Evolutionary conservation across 371 early-diverging fungal genomes (phyloP).

Genomic region (Dichotomocladium elegans): DNA sequence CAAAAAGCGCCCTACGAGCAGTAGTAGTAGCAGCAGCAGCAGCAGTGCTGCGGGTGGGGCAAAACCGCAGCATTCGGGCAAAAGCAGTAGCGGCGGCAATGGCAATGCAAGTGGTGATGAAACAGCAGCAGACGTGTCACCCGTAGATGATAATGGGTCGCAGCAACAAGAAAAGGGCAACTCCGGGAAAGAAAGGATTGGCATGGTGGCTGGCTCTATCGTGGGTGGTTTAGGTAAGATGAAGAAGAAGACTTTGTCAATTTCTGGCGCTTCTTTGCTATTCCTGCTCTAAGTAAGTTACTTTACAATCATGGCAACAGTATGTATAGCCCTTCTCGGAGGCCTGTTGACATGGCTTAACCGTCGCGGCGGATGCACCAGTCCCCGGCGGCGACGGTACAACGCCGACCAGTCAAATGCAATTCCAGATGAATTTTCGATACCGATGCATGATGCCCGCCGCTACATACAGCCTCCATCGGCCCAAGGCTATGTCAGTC

Average conservation of each 20-base stretch:
- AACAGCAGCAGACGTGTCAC: neutral
- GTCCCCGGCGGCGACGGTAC: neutral
- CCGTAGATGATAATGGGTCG: neutral
- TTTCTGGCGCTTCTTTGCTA: too few relatives aligned
- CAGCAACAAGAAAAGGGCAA: neutral
- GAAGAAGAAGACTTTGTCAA: neutral
- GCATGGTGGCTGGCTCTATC: slow-evolving; percentile 29
- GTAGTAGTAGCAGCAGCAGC: too few relatives aligned
- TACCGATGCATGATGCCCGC: slow-evolving; percentile 19
- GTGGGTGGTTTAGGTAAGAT: slow-evolving; percentile 33
- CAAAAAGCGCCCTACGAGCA: neutral
- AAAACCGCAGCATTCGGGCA: too few relatives aligned
- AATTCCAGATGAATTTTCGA: slow-evolving; percentile 38
- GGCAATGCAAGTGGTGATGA: neutral
- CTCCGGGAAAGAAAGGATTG: slow-evolving; percentile 9
- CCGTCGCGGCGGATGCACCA: slow-evolving; percentile 25
- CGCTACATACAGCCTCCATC: slow-evolving; percentile 12
- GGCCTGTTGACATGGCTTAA: slow-evolving; percentile 32
- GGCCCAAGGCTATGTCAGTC: slow-evolving; percentile 6
- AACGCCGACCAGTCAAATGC: slow-evolving; percentile 3
- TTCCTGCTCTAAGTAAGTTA: too few relatives aligned
- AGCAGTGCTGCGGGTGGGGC: too few relatives aligned
- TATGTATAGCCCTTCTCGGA: slow-evolving; percentile 26
- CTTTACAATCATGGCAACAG: neutral
- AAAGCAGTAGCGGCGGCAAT: too few relatives aligned